Evolutionary conservation across 148 eudicot species (phyloP), one percentile per base, ranked within the genome.

Genomic region (Rhododendron griersonianum): DNA sequence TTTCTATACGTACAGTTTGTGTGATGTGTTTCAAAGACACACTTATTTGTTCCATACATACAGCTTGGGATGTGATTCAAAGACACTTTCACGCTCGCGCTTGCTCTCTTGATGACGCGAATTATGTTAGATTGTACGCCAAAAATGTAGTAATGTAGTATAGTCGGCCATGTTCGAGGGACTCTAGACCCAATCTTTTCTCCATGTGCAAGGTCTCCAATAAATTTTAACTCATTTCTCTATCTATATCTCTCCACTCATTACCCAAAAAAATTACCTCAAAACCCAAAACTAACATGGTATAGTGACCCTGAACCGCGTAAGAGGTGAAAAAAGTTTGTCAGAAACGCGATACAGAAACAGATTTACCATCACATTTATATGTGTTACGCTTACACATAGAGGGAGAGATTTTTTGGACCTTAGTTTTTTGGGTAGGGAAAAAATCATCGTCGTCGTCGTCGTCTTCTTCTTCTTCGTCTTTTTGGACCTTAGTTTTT

Each of bases 401-500:
- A 21, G 33, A 81, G 69, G 45, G 55, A 67, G 53, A 81, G 19
- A 87, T 73, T 15, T 44, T 74, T 35, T 18, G 41, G 18, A 94
- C 96, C 96, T 90, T 82, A 81, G 87, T 85, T 82, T 85, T 84
- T 71, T 18, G 71, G 41, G 76, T 51, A 33, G 79, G 85, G 7
- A 86, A 90, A 78, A 79, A 7, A 55, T 83, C 75, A 0, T 55
- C 61, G 21, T 55, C 59, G 19, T 53, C 59, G 1, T 53, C 50
- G 2, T 79, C 57, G 48, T 78, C 57, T 48, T 81, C 21, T 5
- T 57, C 33, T 63, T 23, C 69, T 63, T 23, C 67, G 16, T 55
- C 61, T 19, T 44, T 74, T 28, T 18, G 41, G 18, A 94, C 94
- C 96, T 90, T 82, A 85, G 87, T 85, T 82, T 85, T 84, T 71